Evolutionary conservation across 345 rosid genomes (phyloP), one percentile per base, ranked within the genome.

Genomic region (Lepidium africanum): DNA sequence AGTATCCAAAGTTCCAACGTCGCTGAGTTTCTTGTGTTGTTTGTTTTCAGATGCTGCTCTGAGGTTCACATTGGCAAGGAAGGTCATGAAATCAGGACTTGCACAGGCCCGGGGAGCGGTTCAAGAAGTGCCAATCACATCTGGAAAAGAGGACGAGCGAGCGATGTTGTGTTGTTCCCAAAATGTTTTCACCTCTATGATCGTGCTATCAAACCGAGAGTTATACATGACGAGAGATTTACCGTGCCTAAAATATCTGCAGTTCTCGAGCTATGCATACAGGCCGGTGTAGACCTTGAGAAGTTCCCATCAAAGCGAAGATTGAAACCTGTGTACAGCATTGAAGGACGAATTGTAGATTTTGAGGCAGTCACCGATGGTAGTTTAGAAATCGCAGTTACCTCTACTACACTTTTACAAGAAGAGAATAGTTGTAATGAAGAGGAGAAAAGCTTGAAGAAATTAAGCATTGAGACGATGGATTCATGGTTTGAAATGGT

Each of bases 321-420:
- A 80, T 73, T 86, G 1, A 90, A 81, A 54, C 96, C 98, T n/a
- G 90, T 90, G 0, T 90, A 86, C 55, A 86, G 86, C 40, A 64
- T 90, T 2, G 98, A 93, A 79, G 98, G 97, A 59, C 71, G 97
- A 46, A 90, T 93, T 15, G 92, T 87, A 9, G 98, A 86, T 77
- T 90, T 90, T 57, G 98, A 93, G 69, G 70, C 76, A 3, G 73
- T 54, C 12, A 14, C 35, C 1, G 77, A 39, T 2, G 80, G 38
- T 36, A 59, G 38, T 46, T 49, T 56, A 60, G 79, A 42, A 30
- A 35, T 57, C 9, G 10, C 11, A 38, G 70, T 52, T 43, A 41
- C 17, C 27, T 37, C 36, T 11, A 27, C 52, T 51, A 27, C 54
- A 16, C 10, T 45, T 23, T 48, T 27, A 53, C 64, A 53, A 47